A percentile compares a stretch with the other conserved stretches of the same genome.
Evolutionary conservation across 2,329 filamentous ascomycete species (phyloP).

Genomic region (Aaosphaeria pasadenensis): DNA sequence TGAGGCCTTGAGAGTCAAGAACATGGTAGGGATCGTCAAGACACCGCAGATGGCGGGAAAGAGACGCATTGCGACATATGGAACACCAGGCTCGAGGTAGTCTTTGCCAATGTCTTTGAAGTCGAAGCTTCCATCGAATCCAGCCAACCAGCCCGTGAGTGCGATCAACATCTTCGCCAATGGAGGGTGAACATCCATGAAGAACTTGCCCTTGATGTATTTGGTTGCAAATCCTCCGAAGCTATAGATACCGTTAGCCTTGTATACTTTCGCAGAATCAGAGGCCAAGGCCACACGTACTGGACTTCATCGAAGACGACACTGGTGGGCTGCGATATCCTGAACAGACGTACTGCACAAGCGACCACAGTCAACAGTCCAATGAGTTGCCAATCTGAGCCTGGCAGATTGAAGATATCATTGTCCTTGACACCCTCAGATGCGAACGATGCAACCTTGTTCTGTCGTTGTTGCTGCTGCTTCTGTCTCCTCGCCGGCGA

Average conservation of each 20-base stretch:
- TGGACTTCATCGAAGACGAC: constrained; percentile 99
- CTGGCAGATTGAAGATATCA: constrained; percentile 84
- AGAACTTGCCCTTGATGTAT: constrained; percentile 99
- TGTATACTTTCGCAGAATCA: neutral
- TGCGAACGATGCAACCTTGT: constrained; percentile 56
- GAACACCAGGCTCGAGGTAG: constrained; percentile 89
- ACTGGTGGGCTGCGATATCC: constrained; percentile 92
- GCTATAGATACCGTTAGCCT: constrained; percentile 48
- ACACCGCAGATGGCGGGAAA: constrained; percentile 88
- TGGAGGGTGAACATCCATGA: constrained; percentile 99
- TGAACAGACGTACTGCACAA: constrained; percentile 79
- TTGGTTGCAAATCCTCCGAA: constrained; percentile 98
- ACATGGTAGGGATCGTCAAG: constrained; percentile 85
- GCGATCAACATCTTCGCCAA: constrained; percentile 96
- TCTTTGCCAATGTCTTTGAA: constrained; percentile 99
- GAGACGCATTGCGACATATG: constrained; percentile 96
- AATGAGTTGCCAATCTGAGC: constrained; percentile 78
- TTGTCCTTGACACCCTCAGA: constrained; percentile 82
- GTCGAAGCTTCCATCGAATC: constrained; percentile 93
- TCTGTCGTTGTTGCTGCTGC: constrained; percentile 23
- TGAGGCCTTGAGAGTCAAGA: constrained; percentile 85
- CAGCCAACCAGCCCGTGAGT: constrained; percentile 88
- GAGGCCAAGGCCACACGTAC: constrained; percentile 55
- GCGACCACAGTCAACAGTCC: constrained; percentile 71
- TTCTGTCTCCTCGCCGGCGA: constrained; percentile 35